These are phyloP conservation scores for Sherardia arvensis DNA, from an alignment of 257 asterid species.

Conservation along the genomic window DNA sequence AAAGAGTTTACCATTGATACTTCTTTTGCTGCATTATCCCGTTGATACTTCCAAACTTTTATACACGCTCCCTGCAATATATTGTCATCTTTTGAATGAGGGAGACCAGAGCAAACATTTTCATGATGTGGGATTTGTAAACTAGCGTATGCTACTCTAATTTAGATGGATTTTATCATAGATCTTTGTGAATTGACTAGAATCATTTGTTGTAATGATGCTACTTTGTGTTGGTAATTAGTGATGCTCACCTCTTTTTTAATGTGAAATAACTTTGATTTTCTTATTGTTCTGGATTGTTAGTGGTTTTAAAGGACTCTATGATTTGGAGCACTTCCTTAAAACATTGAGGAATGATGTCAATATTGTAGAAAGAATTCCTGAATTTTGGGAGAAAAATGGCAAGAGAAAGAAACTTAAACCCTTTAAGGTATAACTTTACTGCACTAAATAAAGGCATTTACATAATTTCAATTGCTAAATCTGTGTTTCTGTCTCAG, in stretches of 20 bases:
- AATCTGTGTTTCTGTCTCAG: constrained; percentile 28
- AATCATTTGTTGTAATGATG: neutral
- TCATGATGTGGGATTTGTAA: neutral
- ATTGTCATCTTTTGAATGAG: neutral
- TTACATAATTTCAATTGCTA: constrained; percentile 11
- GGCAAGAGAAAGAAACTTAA: constrained; percentile 85
- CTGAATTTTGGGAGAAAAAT: constrained; percentile 55
- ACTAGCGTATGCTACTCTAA: neutral
- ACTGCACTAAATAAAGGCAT: constrained; percentile 6
- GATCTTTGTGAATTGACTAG: neutral
- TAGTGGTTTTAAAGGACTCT: constrained; percentile 92
- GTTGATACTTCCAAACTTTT: neutral
- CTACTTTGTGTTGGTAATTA: neutral
- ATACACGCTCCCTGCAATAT: neutral
- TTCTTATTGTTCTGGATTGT: neutral
- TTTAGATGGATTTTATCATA: neutral
- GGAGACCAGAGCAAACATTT: neutral
- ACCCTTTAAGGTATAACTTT: constrained; percentile 60
- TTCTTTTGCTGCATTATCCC: neutral
- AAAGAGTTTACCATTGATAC: neutral
- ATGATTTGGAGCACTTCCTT: constrained; percentile 89
- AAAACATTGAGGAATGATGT: constrained; percentile 80
- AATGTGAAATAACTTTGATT: neutral
- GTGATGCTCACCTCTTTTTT: neutral
- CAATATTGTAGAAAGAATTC: constrained; percentile 79